Conservation (phyloP, 73 alveolate species). For the Blepharisma japonicum region DNA sequence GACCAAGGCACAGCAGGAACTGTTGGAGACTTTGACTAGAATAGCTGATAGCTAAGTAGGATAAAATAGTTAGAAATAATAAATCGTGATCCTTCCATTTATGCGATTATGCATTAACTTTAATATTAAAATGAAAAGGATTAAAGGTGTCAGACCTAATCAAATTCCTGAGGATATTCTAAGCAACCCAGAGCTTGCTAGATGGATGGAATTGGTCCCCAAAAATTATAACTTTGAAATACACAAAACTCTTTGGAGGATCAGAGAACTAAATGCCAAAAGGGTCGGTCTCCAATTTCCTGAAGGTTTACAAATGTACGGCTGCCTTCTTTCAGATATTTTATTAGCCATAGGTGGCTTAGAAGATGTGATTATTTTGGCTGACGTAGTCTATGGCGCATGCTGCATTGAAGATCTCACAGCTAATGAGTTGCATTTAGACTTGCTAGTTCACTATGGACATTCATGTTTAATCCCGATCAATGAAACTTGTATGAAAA, state of each 20-base stretch:
- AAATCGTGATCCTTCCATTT: too few species aligned
- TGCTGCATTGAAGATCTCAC: constrained; percentile 99
- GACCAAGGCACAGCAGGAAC: too few species aligned
- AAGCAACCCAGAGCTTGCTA: constrained; percentile 37
- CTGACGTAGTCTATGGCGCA: constrained; percentile 99
- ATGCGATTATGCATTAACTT: too few species aligned
- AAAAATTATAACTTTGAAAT: constrained; percentile 92
- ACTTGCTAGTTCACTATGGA: constrained; percentile 98
- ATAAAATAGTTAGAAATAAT: too few species aligned
- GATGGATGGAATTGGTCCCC: constrained; percentile 82
- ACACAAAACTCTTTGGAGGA: constrained; percentile 86
- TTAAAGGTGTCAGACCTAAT: constrained; percentile 23
- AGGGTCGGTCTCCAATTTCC: constrained; percentile 93
- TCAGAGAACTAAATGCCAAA: constrained; percentile 67
- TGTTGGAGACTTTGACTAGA: too few species aligned
- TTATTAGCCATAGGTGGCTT: constrained; percentile 57
- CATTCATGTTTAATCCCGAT: constrained; percentile 94
- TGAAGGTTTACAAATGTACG: constrained; percentile 94
- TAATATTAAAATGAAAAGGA: constrained; percentile 19
- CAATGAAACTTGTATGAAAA: constrained; percentile 63
- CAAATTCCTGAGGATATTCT: constrained; percentile 53
- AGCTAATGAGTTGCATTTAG: constrained; percentile 89
- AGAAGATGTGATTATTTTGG: constrained; percentile 74
- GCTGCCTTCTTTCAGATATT: constrained; percentile 79
- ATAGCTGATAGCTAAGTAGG: too few species aligned